Evolutionary conservation across 768 basidiomycete species (phyloP), one percentile per base, ranked within the genome.

Genomic region (Suillus bovinus): DNA sequence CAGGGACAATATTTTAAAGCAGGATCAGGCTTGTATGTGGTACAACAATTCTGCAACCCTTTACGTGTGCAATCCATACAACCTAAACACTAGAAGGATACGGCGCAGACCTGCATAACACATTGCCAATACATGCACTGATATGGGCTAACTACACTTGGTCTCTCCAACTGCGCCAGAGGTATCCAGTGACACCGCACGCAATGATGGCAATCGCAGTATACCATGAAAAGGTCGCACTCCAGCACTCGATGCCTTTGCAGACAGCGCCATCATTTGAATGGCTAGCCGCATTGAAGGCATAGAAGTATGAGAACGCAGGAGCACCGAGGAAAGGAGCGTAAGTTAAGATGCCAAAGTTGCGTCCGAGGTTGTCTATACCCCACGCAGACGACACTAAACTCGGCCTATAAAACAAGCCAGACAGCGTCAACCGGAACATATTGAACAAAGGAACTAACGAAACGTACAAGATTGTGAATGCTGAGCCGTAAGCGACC

Each of bases 291-390:
- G 88, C 82, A 53, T 91, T 69, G 66, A 87, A 85, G 16, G 92
- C 92, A 63, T 92, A 94, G 0, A 93, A 70, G 71, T 90, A 93
- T 3, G 92, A 91, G 71, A 92, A 93, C 0, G 85, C 39, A 2
- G 90, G 84, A 0, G 90, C 91, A 6, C 90, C 91, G 29, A 86
- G 72, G 72, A 93, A 89, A 5, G 90, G 87, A 0, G 91, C 86
- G 66, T 90, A 91, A 54, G 88, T 85, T 61, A 91, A 69, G 41
- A 91, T 73, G 29, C 91, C 90, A 63, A 85, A 93, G 72, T 94
- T 94, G 61, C 92, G 84, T 10, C 86, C 92, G 5, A 87, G 76
- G 64, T 90, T 82, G n/a, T 79, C 69, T 31, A 81, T 71, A 14
- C 92, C 92, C 89, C 90, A 94, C 27, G 89, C 79, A 1, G 87